Conservation (phyloP, 2,329 filamentous ascomycete species). For the Clarireedia monteithiana region DNA sequence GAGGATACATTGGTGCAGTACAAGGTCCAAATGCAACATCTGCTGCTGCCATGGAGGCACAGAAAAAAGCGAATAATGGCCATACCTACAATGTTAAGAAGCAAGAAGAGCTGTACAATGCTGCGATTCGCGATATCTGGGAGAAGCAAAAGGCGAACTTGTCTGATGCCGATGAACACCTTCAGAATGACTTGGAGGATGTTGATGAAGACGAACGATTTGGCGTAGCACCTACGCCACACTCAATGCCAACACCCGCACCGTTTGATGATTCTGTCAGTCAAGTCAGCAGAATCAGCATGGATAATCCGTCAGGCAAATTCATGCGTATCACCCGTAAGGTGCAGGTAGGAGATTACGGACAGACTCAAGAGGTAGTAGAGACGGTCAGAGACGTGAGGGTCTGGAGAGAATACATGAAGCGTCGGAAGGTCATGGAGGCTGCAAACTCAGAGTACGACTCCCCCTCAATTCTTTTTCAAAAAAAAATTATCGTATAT, state of each 20-base stretch:
- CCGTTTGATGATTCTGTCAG: constrained; percentile 69
- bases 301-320: constrained; percentile 57
- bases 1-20: constrained; percentile 80
- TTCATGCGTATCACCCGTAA: constrained; percentile 69
- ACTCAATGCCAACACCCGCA: constrained; percentile 57
- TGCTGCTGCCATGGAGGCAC: constrained; percentile 65
- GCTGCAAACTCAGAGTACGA: constrained; percentile 58
- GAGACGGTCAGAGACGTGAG: constrained; percentile 68
- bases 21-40: constrained; percentile 57
- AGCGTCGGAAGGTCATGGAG: constrained; percentile 47
- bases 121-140: constrained; percentile 89
- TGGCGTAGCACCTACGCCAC: constrained; percentile 47
- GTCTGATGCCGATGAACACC: constrained; percentile 61
- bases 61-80: constrained; percentile 81
- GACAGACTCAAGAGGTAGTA: constrained; percentile 52
- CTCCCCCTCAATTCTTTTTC: not conserved
- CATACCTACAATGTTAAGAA: constrained; percentile 97
- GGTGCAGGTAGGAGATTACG: constrained; percentile 48
- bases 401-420: constrained; percentile 84
- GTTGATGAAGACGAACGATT: constrained; percentile 47
- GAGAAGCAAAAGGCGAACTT: constrained; percentile 75
- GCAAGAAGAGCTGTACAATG: constrained; percentile 86
- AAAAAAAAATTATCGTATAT: no score
- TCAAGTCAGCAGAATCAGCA: constrained; percentile 63
- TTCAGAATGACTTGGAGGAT: constrained; percentile 43